Percentiles rank a stretch among this genome's conserved stretches.
phyloP scores from a whole-genome alignment of 2,329 filamentous ascomycete genomes.

The Colletotrichum sublineola region DNA sequence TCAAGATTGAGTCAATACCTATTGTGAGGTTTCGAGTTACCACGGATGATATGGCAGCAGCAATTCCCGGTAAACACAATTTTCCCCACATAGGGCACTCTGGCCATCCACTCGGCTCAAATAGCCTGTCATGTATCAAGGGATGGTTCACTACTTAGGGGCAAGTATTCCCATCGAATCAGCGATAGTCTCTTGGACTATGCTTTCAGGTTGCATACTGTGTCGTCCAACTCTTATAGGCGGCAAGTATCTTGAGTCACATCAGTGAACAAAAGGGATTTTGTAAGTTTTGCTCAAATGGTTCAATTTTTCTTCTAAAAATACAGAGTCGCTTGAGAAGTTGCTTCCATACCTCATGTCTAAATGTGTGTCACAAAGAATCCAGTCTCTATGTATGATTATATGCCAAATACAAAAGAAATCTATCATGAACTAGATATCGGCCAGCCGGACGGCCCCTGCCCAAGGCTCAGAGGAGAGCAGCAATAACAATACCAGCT shows the following conservation, averaged over 20 bases:
- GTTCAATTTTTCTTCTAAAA: neutral
- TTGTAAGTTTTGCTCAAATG: neutral
- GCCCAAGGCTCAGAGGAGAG: slow-evolving; percentile 20
- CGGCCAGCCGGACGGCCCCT: neutral
- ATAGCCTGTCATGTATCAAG: neutral
- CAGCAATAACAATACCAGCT: slow-evolving; percentile 33
- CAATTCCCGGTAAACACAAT: neutral
- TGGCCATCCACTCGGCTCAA: neutral
- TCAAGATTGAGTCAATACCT: neutral
- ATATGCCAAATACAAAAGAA: neutral
- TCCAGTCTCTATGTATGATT: neutral
- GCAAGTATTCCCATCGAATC: fast-evolving
- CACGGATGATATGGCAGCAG: neutral
- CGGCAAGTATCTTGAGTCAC: too few species aligned
- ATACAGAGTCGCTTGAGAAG: neutral
- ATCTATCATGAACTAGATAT: neutral
- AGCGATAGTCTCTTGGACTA: fast-evolving
- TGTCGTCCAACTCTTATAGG: too few species aligned
- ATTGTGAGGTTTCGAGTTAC: neutral
- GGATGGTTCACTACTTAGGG: too few species aligned
- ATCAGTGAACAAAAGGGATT: neutral
- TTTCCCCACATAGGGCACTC: fast-evolving
- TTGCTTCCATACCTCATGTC: neutral
- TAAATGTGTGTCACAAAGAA: neutral
- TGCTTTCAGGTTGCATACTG: fast-evolving